Evolutionary conservation across 345 rosid species (phyloP).

Genomic region (Hevea brasiliensis): DNA sequence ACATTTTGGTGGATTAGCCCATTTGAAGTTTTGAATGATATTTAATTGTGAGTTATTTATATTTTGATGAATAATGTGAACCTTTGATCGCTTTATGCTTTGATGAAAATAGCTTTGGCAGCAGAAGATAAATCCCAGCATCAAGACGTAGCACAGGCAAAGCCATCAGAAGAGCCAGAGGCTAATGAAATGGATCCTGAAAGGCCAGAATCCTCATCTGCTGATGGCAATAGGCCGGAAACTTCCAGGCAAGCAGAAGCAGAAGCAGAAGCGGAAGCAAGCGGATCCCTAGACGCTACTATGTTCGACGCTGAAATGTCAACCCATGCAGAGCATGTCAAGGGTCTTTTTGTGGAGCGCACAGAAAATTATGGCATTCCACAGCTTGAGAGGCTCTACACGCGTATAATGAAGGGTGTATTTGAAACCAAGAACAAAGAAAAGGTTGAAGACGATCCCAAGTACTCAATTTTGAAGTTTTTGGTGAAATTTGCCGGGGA

Average conservation of each 20-base stretch:
- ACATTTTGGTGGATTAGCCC: too few relatives aligned
- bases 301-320: constrained; percentile 49
- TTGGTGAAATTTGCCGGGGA: constrained; percentile 69
- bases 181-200: constrained; percentile 35
- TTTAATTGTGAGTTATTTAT: too few relatives aligned
- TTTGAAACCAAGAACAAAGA: constrained; percentile 54
- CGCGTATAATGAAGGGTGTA: constrained; percentile 72
- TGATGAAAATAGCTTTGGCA: too few relatives aligned
- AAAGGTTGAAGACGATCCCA: constrained; percentile 41
- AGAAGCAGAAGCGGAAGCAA: constrained; percentile 28
- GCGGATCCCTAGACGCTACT: constrained; percentile 29
- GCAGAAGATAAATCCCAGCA: constrained; percentile 50
- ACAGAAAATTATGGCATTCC: constrained; percentile 69
- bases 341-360: constrained; percentile 49
- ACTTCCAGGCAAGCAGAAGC: constrained; percentile 24
- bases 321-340: constrained; percentile 41
- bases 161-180: constrained; percentile 39
- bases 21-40: too few relatives aligned
- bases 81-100: too few relatives aligned
- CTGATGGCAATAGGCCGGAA: constrained; percentile 29
- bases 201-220: constrained; percentile 37
- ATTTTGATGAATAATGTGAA: too few relatives aligned
- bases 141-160: constrained; percentile 48
- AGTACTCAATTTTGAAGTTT: constrained; percentile 80
- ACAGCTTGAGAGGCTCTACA: constrained; percentile 83